Percentiles rank a stretch among this genome's conserved stretches.
phyloP scores from a whole-genome alignment of 768 basidiomycete species.

The Tulasnella sp. region DNA sequence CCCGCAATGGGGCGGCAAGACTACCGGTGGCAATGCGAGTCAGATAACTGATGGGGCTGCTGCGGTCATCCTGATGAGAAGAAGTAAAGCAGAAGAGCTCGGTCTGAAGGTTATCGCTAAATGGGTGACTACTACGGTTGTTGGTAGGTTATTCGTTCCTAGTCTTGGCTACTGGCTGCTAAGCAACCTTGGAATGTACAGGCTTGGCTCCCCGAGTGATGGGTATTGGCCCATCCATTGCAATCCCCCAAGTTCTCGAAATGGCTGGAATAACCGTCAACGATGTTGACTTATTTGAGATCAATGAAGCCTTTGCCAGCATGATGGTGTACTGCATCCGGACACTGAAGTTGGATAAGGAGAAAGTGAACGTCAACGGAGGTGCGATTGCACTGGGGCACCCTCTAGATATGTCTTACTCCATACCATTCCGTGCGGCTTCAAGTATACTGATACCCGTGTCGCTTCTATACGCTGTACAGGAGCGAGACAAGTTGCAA shows the following conservation, averaged over 20 bases:
- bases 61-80: constrained; percentile 70
- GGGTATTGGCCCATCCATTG: constrained; percentile 78
- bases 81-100: constrained; percentile 68
- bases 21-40: constrained; percentile 81
- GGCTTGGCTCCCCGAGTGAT: constrained; percentile 75
- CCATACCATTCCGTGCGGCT: constrained; percentile 40
- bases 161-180: background rate
- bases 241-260: constrained; percentile 71
- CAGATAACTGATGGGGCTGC: constrained; percentile 83
- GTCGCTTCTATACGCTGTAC: constrained; percentile 51
- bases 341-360: constrained; percentile 50
- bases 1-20: constrained; percentile 69
- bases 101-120: constrained; percentile 69
- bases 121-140: constrained; percentile 62
- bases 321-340: constrained; percentile 70
- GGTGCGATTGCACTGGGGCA: constrained; percentile 79
- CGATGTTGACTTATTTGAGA: constrained; percentile 80
- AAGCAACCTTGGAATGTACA: constrained; percentile 23
- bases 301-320: constrained; percentile 88
- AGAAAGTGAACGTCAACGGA: constrained; percentile 79
- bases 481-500: constrained; percentile 77
- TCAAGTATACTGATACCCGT: constrained; percentile 49
- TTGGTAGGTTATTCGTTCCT: constrained; percentile 38
- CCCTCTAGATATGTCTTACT: constrained; percentile 25
- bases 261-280: constrained; percentile 54